Conservation (phyloP, 2,329 filamentous ascomycete species). For the Rutstroemia sp. region DNA sequence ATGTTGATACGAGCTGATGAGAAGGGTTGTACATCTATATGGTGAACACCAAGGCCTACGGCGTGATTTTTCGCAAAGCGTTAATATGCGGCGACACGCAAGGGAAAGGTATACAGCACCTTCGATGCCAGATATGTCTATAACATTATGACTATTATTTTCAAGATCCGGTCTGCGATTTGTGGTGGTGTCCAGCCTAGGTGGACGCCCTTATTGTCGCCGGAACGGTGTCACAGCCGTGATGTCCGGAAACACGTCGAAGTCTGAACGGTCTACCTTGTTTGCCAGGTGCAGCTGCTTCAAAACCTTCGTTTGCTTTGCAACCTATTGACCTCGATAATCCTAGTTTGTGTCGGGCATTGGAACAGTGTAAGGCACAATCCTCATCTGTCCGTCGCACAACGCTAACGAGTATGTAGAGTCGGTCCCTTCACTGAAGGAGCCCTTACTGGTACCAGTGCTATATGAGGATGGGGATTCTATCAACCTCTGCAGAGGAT, state of each 20-base stretch:
- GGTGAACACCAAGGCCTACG: no score
- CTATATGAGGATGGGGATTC: slow-evolving; percentile 39
- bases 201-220: no score
- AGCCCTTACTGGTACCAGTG: slow-evolving; percentile 35
- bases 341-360: neutral
- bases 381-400: neutral
- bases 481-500: slow-evolving; percentile 29
- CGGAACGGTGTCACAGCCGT: no score
- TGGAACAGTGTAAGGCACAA: neutral
- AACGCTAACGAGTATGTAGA: neutral
- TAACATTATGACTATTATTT: slow-evolving; percentile 13
- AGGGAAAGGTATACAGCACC: slow-evolving; percentile 20
- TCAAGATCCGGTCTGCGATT: slow-evolving; percentile 21
- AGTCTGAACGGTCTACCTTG: no score
- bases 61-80: no score
- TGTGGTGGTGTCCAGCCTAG: slow-evolving; percentile 26
- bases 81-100: neutral
- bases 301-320: neutral
- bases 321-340: neutral
- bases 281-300: neutral
- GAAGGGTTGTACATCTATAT: no score
- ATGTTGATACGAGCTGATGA: no score
- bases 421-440: slow-evolving; percentile 16
- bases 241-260: no score
- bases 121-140: slow-evolving; percentile 21